Percentiles rank a stretch among this genome's conserved stretches.
Evolutionary conservation across 1,139 yeast genomes (phyloP).

Genomic region (Zygosaccharomyces sapae): DNA sequence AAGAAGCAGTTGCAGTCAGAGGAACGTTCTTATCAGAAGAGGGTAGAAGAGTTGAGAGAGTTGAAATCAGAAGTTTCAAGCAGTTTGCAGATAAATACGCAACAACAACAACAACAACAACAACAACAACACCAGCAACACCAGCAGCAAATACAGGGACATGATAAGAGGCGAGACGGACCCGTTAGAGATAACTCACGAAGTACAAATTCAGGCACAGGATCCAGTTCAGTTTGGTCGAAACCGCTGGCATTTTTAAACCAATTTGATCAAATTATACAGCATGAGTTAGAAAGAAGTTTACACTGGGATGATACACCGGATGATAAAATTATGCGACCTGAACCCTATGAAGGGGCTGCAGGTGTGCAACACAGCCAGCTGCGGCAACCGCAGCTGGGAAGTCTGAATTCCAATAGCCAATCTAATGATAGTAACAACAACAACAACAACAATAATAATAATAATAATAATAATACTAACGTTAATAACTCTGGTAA

Average conservation of each 20-base stretch:
- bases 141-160: not conserved
- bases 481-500: slow-evolving; percentile 1
- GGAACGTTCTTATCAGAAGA: slow-evolving; percentile 26
- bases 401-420: not conserved
- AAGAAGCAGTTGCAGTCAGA: slow-evolving; percentile 26
- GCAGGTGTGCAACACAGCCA: slow-evolving; percentile 1
- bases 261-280: slow-evolving; percentile 64
- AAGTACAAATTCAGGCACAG: not conserved
- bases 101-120: not conserved
- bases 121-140: slow-evolving; percentile 3
- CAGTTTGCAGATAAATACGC: slow-evolving; percentile 9
- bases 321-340: slow-evolving; percentile 11
- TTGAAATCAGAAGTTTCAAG: slow-evolving; percentile 27
- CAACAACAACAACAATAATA: slow-evolving; percentile 1
- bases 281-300: slow-evolving; percentile 60
- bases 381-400: slow-evolving; percentile 7
- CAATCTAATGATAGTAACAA: slow-evolving; percentile 1
- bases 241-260: slow-evolving; percentile 62
- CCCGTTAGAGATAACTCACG: slow-evolving; percentile 1
- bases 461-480: not conserved
- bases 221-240: slow-evolving; percentile 37
- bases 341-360: slow-evolving; percentile 3
- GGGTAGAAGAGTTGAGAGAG: slow-evolving; percentile 26
- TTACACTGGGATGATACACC: slow-evolving; percentile 36
- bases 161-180: not conserved